These are phyloP conservation scores for Tirmania nivea DNA, from an alignment of 495 filamentous ascomycete species.

Conservation along the genomic window DNA sequence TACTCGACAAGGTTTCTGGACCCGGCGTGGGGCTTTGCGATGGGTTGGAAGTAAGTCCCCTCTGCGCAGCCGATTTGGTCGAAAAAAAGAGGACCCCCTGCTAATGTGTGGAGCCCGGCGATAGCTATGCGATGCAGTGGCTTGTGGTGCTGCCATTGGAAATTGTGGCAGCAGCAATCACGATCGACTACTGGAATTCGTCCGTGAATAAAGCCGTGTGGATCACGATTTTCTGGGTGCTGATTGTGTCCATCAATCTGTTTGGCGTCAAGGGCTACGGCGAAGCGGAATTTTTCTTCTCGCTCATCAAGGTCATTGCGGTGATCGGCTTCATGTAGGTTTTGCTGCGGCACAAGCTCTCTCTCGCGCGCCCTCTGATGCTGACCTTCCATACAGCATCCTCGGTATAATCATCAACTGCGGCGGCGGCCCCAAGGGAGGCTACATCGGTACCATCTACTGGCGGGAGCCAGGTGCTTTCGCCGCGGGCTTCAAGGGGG, in stretches of 20 bases:
- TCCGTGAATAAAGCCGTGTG: conserved; percentile 50
- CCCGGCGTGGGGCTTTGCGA: conserved; percentile 91
- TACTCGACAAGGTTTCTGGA: conserved; percentile 86
- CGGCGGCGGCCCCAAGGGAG: conserved; percentile 50
- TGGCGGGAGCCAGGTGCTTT: conserved; percentile 81
- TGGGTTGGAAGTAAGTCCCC: conserved; percentile 70
- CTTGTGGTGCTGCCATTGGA: conserved; percentile 71
- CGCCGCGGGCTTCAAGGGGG: conserved; percentile 77
- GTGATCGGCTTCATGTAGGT: conserved; percentile 74
- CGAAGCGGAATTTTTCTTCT: conserved; percentile 78
- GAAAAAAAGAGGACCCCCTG: too few species aligned
- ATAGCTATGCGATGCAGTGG: conserved; percentile 81
- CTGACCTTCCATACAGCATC: conserved; percentile 27
- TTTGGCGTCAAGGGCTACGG: conserved; percentile 76
- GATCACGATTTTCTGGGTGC: conserved; percentile 58
- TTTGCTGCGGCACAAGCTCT: background rate
- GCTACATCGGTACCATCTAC: conserved; percentile 65
- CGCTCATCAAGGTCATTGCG: conserved; percentile 65
- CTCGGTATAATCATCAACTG: conserved; percentile 60
- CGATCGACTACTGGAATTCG: conserved; percentile 64
- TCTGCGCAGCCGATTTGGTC: too few species aligned
- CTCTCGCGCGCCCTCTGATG: background rate
- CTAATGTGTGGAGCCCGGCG: background rate
- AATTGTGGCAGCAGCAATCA: conserved; percentile 75
- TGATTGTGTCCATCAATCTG: conserved; percentile 62